Evolutionary conservation across 371 early-diverging fungal species (phyloP).

Genomic region (Smittium mucronatum): DNA sequence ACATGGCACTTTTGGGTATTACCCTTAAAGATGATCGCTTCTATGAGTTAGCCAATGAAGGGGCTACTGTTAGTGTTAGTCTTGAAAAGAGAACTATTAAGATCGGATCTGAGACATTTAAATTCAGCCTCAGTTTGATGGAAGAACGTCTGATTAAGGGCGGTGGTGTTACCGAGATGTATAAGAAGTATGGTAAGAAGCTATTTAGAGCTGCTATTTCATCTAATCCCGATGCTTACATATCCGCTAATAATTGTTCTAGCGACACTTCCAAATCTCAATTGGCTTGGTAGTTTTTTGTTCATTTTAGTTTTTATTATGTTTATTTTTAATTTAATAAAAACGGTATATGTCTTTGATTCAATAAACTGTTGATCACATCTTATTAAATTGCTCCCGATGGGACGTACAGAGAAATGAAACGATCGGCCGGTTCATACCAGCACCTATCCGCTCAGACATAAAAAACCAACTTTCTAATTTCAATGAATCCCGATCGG

Average conservation of each 20-base stretch:
- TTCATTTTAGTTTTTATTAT: too few relatives aligned
- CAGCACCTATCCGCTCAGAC: too few relatives aligned
- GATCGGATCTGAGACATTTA: conserved; percentile 36
- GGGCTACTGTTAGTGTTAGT: conserved; percentile 44
- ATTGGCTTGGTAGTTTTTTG: conserved; percentile 9
- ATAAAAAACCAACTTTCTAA: too few relatives aligned
- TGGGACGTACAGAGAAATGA: too few relatives aligned
- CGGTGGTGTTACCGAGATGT: conserved; percentile 64
- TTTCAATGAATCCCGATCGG: too few relatives aligned
- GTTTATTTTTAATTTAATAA: too few relatives aligned
- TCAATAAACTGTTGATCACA: too few relatives aligned
- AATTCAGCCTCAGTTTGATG: conserved; percentile 45
- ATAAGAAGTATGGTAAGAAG: conserved; percentile 51
- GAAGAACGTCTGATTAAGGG: conserved; percentile 61
- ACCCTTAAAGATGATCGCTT: conserved; percentile 48
- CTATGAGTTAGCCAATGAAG: conserved; percentile 54
- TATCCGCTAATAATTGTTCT: conserved; percentile 4
- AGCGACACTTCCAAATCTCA: background rate
- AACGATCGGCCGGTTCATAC: too few relatives aligned
- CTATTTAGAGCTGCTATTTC: conserved; percentile 55
- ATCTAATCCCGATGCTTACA: conserved; percentile 32
- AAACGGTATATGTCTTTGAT: too few relatives aligned
- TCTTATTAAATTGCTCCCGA: too few relatives aligned
- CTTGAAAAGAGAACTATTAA: conserved; percentile 44
- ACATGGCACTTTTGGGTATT: conserved; percentile 63